Evolutionary conservation across 1,284 basidiomycete species (phyloP).

Genomic region (Mixia osmundae): DNA sequence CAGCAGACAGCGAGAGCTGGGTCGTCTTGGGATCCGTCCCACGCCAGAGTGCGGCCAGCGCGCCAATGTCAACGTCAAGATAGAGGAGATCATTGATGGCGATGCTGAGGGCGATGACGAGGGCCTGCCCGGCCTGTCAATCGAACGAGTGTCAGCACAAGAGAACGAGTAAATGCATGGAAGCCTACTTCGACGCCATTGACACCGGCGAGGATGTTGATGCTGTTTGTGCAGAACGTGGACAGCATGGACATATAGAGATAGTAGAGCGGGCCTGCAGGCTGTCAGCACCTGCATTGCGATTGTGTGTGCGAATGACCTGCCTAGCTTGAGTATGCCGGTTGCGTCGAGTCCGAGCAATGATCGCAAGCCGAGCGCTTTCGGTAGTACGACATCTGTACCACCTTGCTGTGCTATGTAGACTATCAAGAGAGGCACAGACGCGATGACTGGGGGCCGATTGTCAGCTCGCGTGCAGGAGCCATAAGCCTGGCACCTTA

Average conservation of each 20-base stretch:
- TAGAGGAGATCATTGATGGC: slow-evolving; percentile 80
- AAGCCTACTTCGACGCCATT: slow-evolving; percentile 58
- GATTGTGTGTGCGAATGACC: background rate
- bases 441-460: slow-evolving; percentile 42
- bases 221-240: slow-evolving; percentile 91
- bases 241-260: slow-evolving; percentile 87
- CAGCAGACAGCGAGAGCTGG: slow-evolving; percentile 8
- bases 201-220: slow-evolving; percentile 96
- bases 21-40: background rate
- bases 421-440: slow-evolving; percentile 80
- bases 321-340: slow-evolving; percentile 64
- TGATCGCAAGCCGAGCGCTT: slow-evolving; percentile 25
- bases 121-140: slow-evolving; percentile 46
- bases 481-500: slow-evolving; percentile 1
- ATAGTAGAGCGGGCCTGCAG: slow-evolving; percentile 72
- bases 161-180: background rate
- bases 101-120: slow-evolving; percentile 76
- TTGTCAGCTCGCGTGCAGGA: background rate
- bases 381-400: slow-evolving; percentile 81
- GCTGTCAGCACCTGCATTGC: background rate
- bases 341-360: slow-evolving; percentile 28
- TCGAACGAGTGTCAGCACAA: background rate
- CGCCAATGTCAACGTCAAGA: slow-evolving; percentile 31
- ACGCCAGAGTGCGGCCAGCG: slow-evolving; percentile 1
- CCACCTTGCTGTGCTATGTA: slow-evolving; percentile 86